These are phyloP conservation scores for Volvariella volvacea DNA, from an alignment of 1,284 basidiomycete genomes.

Conservation along the genomic window DNA sequence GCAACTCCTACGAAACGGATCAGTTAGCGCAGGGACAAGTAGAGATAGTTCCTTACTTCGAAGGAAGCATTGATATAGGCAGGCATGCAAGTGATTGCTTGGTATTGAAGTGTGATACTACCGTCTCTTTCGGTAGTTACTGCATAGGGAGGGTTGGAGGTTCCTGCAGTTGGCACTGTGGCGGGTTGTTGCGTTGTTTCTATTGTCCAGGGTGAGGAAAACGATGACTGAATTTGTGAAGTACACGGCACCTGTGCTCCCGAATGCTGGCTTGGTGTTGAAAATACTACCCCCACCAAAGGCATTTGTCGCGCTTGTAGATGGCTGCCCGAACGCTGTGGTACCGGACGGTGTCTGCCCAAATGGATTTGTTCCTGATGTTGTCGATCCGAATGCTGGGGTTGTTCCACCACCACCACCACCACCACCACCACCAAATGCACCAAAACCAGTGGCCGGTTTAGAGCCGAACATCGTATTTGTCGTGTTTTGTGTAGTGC, in stretches of 20 bases:
- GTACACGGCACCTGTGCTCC: conserved; percentile 18
- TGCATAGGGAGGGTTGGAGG: conserved; percentile 51
- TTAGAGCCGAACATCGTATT: neutral
- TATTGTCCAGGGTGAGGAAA: conserved; percentile 4
- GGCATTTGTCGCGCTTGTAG: conserved; percentile 21
- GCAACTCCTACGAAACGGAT: conserved; percentile 44
- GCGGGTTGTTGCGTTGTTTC: conserved; percentile 19
- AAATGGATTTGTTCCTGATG: conserved; percentile 9
- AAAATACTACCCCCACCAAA: conserved; percentile 30
- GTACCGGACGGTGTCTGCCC: conserved; percentile 23
- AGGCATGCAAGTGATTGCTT: conserved; percentile 69
- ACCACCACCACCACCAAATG: conserved; percentile 19
- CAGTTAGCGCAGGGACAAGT: conserved; percentile 3
- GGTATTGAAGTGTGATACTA: conserved; percentile 49
- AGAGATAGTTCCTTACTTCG: conserved; percentile 41
- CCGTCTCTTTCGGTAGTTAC: conserved; percentile 56
- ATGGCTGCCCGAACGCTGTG: conserved; percentile 18
- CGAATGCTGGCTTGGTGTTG: conserved; percentile 45
- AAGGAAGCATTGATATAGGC: conserved; percentile 64
- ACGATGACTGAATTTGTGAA: conserved; percentile 7
- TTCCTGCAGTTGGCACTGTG: conserved; percentile 34
- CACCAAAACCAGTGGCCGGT: conserved; percentile 1
- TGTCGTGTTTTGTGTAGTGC: neutral
- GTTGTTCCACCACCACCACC: conserved; percentile 33
- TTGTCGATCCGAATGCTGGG: conserved; percentile 36